Conservation (phyloP, 441 rosid genomes). For the Pelargonium australe region DNA sequence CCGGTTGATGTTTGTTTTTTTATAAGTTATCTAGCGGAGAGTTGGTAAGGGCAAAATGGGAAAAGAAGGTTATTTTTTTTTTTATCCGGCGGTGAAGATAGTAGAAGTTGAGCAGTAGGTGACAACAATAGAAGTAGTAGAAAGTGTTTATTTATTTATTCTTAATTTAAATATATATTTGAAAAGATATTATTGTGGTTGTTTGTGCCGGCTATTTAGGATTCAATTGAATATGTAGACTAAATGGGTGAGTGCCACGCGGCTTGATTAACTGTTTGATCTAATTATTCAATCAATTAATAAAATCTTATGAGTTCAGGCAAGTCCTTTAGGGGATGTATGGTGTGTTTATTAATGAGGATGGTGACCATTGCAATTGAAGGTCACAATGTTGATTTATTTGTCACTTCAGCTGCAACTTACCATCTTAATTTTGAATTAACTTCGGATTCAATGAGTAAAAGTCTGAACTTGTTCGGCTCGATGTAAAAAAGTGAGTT, state of each 20-base stretch:
- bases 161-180: too few species aligned
- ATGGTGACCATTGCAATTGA: background rate
- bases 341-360: background rate
- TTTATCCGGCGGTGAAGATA: background rate
- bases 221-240: background rate
- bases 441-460: too few species aligned
- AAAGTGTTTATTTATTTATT: too few species aligned
- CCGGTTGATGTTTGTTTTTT: background rate
- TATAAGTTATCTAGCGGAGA: background rate
- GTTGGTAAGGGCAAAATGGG: background rate
- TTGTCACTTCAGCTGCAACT: background rate
- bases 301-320: background rate
- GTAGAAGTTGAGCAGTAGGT: background rate
- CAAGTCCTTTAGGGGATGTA: too few species aligned
- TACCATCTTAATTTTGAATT: too few species aligned
- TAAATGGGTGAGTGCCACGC: background rate
- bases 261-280: background rate
- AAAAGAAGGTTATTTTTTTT: background rate
- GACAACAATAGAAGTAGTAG: background rate
- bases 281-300: background rate
- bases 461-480: too few species aligned
- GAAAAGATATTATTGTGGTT: background rate
- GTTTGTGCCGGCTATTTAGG: constrained; percentile 3
- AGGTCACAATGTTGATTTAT: background rate
- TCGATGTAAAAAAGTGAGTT: too few species aligned